Percentiles rank a stretch among this genome's conserved stretches.
Evolutionary conservation across 208 protist species (phyloP).

Genomic region (Borovskyia barvae): DNA sequence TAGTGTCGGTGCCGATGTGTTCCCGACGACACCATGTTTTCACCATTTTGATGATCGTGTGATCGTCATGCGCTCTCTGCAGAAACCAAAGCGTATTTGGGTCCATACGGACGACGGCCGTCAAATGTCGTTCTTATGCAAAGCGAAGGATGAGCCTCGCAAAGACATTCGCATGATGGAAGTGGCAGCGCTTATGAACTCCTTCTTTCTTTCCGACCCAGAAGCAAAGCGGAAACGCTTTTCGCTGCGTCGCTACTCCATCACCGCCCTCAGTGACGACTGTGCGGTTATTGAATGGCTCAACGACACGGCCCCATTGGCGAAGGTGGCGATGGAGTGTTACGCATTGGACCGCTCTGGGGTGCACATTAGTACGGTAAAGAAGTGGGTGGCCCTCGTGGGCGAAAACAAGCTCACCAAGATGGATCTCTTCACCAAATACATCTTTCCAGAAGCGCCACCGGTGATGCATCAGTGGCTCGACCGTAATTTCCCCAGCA

Average conservation of each 20-base stretch:
- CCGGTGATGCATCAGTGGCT: conserved; percentile 96
- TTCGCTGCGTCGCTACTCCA: conserved; percentile 80
- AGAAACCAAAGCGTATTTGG: conserved; percentile 92
- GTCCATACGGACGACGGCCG: conserved; percentile 75
- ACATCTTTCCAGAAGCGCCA: conserved; percentile 74
- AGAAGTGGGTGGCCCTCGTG: conserved; percentile 65
- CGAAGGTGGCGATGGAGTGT: conserved; percentile 70
- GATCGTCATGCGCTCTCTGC: conserved; percentile 85
- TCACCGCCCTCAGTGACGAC: conserved; percentile 89
- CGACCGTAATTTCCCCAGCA: conserved; percentile 74
- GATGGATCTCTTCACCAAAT: conserved; percentile 65
- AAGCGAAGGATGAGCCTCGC: conserved; percentile 92
- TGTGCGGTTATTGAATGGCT: conserved; percentile 96
- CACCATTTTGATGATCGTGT: conserved; percentile 67
- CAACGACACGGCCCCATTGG: conserved; percentile 79
- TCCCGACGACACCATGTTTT: conserved; percentile 65
- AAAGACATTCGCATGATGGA: conserved; percentile 98
- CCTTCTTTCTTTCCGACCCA: conserved; percentile 81
- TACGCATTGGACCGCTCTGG: conserved; percentile 75
- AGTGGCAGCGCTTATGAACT: conserved; percentile 93
- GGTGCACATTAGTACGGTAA: conserved; percentile 57
- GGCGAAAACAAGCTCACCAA: conserved; percentile 60
- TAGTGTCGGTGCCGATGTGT: conserved; percentile 30
- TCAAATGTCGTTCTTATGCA: conserved; percentile 88
- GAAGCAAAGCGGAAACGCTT: conserved; percentile 84